Base-by-base conservation (phyloP, 345 rosid species). In the Salix purpurea region DNA sequence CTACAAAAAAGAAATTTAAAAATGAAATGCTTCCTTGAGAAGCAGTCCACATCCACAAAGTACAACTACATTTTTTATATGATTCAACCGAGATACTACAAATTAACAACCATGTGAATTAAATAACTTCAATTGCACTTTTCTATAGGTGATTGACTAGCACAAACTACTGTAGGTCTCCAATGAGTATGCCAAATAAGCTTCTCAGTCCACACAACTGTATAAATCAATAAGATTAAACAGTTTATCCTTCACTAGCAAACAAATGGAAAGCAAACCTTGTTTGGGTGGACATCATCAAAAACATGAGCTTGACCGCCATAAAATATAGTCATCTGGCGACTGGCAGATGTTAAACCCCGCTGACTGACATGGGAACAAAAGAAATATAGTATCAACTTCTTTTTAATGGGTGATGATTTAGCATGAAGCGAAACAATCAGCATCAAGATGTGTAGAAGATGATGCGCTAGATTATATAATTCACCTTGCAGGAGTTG, bases 261-360 rank as follows among this genome's bases (percentile, higher is more conserved):
- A 74, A 1, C 4, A n/a, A 30, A 32, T 34, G 21, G 68, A 74
- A 66, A 15, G 70, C 83, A 54, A 73, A 96, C 99, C 89, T 96
- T 96, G 88, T 93, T 93, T 44, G 97, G 96, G 76, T 91, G 97
- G 76, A 96, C 98, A 72, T 96, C 97, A 84, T 96, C 99, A 82
- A 96, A 96, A 75, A 96, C 99, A 84, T 92, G 97, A 83, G 99
- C 99, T 86, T 92, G 99, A 81, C 99, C 98, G 4, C 93, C 96
- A 77, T 96, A 96, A 84, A 96, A 96, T 81, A 96, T 92, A 64
- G 99, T 96, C 99, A 96, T 93, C 78, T 93, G 98, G 82, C 88
- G 84, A 73, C 91, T 84, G 32, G 83, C 75, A 1, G 94, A 84
- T 19, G 85, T 72, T 85, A 85, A 81, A 75, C 91, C 88, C 76